Evolutionary conservation across 768 basidiomycete species (phyloP), one percentile per base, ranked within the genome.

Genomic region (Leccinellum luteum): DNA sequence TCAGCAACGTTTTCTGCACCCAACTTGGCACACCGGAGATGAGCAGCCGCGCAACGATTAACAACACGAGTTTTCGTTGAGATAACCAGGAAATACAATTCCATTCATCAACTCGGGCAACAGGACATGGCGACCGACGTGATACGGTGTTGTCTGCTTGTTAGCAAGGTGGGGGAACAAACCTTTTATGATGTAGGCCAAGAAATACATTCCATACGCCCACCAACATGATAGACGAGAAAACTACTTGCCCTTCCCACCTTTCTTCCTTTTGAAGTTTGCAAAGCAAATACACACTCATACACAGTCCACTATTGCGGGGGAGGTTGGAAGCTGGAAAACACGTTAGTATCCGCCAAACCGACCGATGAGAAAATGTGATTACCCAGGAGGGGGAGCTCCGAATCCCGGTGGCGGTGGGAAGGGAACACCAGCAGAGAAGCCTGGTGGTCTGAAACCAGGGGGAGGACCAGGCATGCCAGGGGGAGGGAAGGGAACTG

Each of bases 401-500:
- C 77, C 82, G 70, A 92, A 91, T 12, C 90, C 90, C 52, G 90
- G 87, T 47, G 91, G 90, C 44, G 90, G 89, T 52, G 85, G 82
- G 76, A 90, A 90, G 14, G 86, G 83, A 81, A 87, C 86, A 52
- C 89, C 87, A 25, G 86, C 86, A 54, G 90, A 89, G 79, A 91
- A 89, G 48, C 90, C 89, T 51, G 88, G 89, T 25, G 91, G 89
- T 52, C 87, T 79, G 79, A 92, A 92, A 55, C 90, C 90, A 49
- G 91, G 90, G 43, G 92, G 92, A 34, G 89, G 85, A 13, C 90
- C 91, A 27, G 88, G 84, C 90, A 94, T 91, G 19, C 90, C 90
- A 64, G 90, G 89, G 51, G 80, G 78, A 48, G 75, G 75, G 54
- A 81, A 79, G 9, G 79, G 60, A 80, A 86, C 86, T 23, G 87